A percentile compares a stretch with the other conserved stretches of the same genome.
Conservation (phyloP, 2,329 filamentous ascomycete genomes). For the Neopestalotiopsis clavispora region DNA sequence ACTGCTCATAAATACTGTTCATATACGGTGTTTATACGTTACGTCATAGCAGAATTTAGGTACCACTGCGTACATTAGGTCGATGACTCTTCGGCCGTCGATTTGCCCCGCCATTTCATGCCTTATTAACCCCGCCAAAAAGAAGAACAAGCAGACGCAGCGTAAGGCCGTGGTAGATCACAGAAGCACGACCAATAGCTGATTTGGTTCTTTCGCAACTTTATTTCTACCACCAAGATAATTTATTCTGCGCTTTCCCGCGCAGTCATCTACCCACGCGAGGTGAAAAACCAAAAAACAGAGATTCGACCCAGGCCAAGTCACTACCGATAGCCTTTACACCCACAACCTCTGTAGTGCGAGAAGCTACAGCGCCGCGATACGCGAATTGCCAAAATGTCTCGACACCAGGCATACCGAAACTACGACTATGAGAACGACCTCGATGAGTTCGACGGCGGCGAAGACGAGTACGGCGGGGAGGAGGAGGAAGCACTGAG, state of each 20-base stretch:
- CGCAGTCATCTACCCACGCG: not conserved
- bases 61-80: no score
- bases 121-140: slow-evolving; percentile 16
- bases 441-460: slow-evolving; percentile 55
- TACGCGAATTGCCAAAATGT: slow-evolving; percentile 39
- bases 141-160: not conserved
- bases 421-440: slow-evolving; percentile 57
- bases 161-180: not conserved
- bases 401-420: slow-evolving; percentile 51
- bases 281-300: not conserved
- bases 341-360: not conserved
- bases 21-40: slow-evolving; percentile 12
- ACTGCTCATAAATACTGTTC: not conserved
- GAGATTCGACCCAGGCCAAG: not conserved
- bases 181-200: not conserved
- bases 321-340: not conserved
- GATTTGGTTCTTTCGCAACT: not conserved
- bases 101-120: slow-evolving; percentile 12
- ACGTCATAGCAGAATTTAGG: slow-evolving; percentile 4
- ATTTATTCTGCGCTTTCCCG: not conserved
- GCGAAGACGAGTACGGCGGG: slow-evolving; percentile 44
- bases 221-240: not conserved
- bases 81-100: not conserved
- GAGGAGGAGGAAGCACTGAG: slow-evolving; percentile 48
- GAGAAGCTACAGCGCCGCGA: not conserved